Base-by-base conservation (phyloP, 345 rosid genomes). In the Trapa bicornis region DNA sequence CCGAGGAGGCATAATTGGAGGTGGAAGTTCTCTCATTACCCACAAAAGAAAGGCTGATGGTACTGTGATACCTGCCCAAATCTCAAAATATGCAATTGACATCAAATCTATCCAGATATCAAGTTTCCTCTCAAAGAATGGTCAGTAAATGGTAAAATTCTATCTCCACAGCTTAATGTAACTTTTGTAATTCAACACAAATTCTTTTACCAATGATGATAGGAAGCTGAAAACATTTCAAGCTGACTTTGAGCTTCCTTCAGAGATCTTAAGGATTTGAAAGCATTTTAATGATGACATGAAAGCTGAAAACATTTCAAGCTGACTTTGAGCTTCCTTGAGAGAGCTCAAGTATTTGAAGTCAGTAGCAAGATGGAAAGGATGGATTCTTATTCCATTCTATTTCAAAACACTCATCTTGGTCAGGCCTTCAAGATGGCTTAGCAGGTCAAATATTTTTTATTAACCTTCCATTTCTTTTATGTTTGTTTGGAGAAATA, bases 11-110 rank as follows among this genome's bases (percentile, higher is more conserved):
- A 68, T 15, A 3, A 57, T 53, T 6, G 74, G 76, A 22, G 71
- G 80, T 47, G 76, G 80, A 61, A 76, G 54, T 72, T 76, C 80
- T 73, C 80, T 70, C 61, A 57, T 73, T 17, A 73, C 47, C 80
- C 80, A 76, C 63, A 76, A 70, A 36, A 73, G 52, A 73, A 70
- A 70, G 8, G 74, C 73, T 61, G 74, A 73, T 9, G 80, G 80
- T 37, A 76, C 72, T 2, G 76, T 69, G 16, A 67, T 68, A 70
- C 80, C 80, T 73, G 67, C 39, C 54, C 47, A 65, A 69, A 65
- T 63, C 42, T 56, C 45, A 47, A 39, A 47, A 42, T 53, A 47
- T 68, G 32, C 50, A 63, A 3, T 61, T 22, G 61, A 60, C 57
- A 47, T 62, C 2, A 65, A 50, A 50, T 48, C 47, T 33, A 22